These are phyloP conservation scores for Ambrosia hybrid DNA, from an alignment of 140 eudicot species.

Conservation along the genomic window DNA sequence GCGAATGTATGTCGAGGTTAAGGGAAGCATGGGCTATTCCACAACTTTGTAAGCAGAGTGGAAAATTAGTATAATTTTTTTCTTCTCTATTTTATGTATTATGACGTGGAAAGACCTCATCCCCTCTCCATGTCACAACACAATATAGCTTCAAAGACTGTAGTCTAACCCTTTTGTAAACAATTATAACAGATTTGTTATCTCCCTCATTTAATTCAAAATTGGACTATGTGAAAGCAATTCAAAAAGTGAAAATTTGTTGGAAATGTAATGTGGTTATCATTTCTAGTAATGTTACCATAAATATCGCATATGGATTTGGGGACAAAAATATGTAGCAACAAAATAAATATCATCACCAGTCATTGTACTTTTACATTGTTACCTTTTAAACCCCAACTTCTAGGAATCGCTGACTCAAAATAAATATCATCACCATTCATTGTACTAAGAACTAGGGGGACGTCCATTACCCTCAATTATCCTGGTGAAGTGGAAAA, in stretches of 20 bases:
- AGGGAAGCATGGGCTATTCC: no score
- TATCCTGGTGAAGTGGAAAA: no score
- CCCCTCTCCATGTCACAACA: no score
- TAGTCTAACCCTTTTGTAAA: background rate
- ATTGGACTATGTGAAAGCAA: slow-evolving; percentile 11
- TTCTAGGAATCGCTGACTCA: background rate
- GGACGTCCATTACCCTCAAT: no score
- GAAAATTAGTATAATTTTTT: no score
- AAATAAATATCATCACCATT: no score
- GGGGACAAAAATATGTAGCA: slow-evolving; percentile 17
- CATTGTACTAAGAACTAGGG: no score
- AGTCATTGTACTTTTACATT: slow-evolving; percentile 6
- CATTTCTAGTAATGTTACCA: slow-evolving; percentile 17
- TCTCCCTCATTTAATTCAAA: background rate
- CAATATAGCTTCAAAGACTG: no score
- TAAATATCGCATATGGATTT: slow-evolving; percentile 25
- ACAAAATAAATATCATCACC: slow-evolving; percentile 9
- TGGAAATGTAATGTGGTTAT: slow-evolving; percentile 21
- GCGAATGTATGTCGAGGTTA: no score
- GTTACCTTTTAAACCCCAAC: background rate
- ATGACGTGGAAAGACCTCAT: no score
- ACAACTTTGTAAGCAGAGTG: no score
- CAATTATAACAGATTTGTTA: background rate
- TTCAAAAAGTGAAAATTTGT: slow-evolving; percentile 17
- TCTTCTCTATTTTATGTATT: no score